Conservation (phyloP, 352 stramenopile species). For the Globisporangium okanoganense region DNA sequence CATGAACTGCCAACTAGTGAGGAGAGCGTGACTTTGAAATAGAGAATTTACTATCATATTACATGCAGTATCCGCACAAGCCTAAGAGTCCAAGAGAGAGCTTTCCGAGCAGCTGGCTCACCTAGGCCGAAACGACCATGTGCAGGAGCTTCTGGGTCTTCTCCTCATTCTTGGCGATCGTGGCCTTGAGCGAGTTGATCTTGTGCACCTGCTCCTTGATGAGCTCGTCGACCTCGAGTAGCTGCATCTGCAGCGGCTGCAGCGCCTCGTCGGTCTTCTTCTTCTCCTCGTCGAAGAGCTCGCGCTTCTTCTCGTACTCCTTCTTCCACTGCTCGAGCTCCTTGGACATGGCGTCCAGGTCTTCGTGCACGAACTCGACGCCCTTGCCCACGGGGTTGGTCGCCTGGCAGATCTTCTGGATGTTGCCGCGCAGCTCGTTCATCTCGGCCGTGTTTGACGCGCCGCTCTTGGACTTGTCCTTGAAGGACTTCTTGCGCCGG, state of each 20-base stretch:
- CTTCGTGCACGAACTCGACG: constrained; percentile 93
- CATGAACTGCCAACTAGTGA: too few relatives aligned
- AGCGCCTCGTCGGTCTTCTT: constrained; percentile 83
- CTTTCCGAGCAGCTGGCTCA: too few relatives aligned
- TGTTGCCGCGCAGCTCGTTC: constrained; percentile 68
- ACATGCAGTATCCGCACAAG: background rate
- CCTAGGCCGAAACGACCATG: constrained; percentile 79
- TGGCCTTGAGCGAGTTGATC: constrained; percentile 90
- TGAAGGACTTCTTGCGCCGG: constrained; percentile 76
- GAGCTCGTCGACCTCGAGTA: constrained; percentile 87
- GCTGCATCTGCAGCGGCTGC: constrained; percentile 75
- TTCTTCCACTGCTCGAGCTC: constrained; percentile 91
- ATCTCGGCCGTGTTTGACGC: constrained; percentile 70
- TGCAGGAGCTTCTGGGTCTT: constrained; percentile 88
- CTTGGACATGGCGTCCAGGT: constrained; percentile 92
- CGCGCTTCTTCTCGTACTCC: constrained; percentile 75
- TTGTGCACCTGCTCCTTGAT: constrained; percentile 90
- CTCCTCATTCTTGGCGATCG: constrained; percentile 91
- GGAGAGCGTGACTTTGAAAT: background rate
- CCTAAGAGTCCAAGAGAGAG: background rate
- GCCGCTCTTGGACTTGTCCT: constrained; percentile 70
- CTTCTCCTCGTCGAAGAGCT: constrained; percentile 79
- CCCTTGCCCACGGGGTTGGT: constrained; percentile 89
- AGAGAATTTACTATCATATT: background rate
- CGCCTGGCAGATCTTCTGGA: constrained; percentile 92